Conservation (phyloP, 2,329 filamentous ascomycete genomes). For the Aureobasidium mangrovei region DNA sequence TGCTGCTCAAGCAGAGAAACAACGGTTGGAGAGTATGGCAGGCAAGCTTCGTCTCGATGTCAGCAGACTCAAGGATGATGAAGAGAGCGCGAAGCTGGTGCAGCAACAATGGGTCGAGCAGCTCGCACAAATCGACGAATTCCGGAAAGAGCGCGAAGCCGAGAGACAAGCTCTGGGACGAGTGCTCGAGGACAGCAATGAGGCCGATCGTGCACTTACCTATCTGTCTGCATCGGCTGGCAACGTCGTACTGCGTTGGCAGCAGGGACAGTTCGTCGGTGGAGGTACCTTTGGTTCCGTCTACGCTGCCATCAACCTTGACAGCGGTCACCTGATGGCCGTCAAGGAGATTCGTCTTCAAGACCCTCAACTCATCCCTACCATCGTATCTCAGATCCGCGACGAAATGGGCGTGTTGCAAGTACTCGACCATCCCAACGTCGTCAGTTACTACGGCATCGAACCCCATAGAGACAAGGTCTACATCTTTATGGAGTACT, state of each 20-base stretch:
- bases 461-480: conserved; percentile 97
- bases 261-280: conserved; percentile 96
- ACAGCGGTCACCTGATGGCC: conserved; percentile 93
- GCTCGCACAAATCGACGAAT: conserved; percentile 67
- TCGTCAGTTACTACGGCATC: conserved; percentile 95
- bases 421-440: conserved; percentile 91
- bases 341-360: conserved; percentile 97
- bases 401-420: conserved; percentile 97
- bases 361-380: conserved; percentile 91
- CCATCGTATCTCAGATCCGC: conserved; percentile 84
- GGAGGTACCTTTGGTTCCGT: conserved; percentile 96
- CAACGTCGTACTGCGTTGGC: conserved; percentile 93
- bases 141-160: conserved; percentile 67
- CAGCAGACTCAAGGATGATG: conserved; percentile 65
- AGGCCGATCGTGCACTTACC: conserved; percentile 88
- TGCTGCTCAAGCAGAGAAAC: conserved; percentile 88
- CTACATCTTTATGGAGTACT: conserved; percentile 99
- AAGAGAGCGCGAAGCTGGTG: conserved; percentile 70
- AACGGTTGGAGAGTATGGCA: conserved; percentile 70
- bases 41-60: conserved; percentile 72
- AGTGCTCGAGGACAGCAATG: conserved; percentile 88
- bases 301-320: conserved; percentile 93
- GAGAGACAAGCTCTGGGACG: conserved; percentile 82
- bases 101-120: conserved; percentile 66
- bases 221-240: conserved; percentile 90